Evolutionary conservation across 306 rosid species (phyloP), one percentile per base, ranked within the genome.

Genomic region (Castanospermum australe): DNA sequence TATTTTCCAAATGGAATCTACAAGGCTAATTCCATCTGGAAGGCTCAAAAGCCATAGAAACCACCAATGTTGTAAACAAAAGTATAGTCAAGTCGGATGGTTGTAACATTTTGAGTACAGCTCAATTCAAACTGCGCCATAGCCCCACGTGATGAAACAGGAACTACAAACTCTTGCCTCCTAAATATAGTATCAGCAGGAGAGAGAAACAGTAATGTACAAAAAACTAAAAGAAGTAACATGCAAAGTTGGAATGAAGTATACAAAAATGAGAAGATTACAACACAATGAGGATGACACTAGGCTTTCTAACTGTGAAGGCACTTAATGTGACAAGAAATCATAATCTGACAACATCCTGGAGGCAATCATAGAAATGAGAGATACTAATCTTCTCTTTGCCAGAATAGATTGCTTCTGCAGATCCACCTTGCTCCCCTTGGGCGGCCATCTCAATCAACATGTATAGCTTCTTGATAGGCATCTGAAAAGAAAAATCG

Each of bases 391-490:
- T 96, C 87, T 93, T 93, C 81, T 86, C 90, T 85, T 76, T 48
- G 55, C 98, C 99, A n/a, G 99, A 85, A 80, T 66, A 96, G 81
- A 96, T 84, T 38, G 96, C 94, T 78, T 93, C 94, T 0, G 98
- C 92, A 39, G 89, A 89, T 76, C 97, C 98, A 67, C 99, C 99
- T 6, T 73, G 77, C 67, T 87, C 89, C n/a, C 99, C 99, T 81
- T 96, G 99, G 3, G 96, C 99, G 56, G 99, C 98, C 99, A 96
- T 96, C 88, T 93, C 98, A 73, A 93, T 74, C 85, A 93, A 67
- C 94, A 87, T 90, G 82, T 90, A 96, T 50, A 96, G 87, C 91
- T 91, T 96, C 92, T 87, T 96, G 90, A 96, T 96, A 42, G 99
- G 88, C 84, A 91, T 81, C 99, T 95, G 65, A 32, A 35, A 64